A percentile compares a stretch with the other conserved stretches of the same genome.
phyloP scores from a whole-genome alignment of 164 flowering plant species.

The Stephania cephalantha region DNA sequence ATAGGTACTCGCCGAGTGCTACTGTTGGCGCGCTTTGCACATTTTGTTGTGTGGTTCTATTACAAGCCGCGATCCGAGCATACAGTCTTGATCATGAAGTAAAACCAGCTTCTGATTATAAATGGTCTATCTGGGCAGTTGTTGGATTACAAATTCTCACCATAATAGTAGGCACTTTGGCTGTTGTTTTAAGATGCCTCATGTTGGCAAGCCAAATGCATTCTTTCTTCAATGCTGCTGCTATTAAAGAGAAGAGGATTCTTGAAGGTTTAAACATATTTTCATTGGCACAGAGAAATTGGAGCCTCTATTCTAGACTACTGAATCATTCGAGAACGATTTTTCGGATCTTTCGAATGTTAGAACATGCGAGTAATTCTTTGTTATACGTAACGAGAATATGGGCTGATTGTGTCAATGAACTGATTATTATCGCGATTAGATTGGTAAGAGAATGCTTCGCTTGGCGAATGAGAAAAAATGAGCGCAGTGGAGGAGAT shows the following conservation, averaged over 20 bases:
- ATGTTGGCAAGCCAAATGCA: background rate
- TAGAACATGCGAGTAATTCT: background rate
- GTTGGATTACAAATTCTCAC: conserved; percentile 2
- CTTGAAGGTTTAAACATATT: background rate
- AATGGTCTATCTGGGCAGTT: conserved; percentile 4
- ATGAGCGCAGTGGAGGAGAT: too few species aligned
- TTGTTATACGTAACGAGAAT: background rate
- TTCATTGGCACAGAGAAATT: background rate
- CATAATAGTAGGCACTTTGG: background rate
- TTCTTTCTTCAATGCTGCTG: too few species aligned
- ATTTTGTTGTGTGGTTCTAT: background rate
- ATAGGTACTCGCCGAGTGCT: background rate
- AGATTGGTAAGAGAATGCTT: too few species aligned
- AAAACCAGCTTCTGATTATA: conserved; percentile 1
- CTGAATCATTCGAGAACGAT: background rate
- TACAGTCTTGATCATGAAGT: background rate
- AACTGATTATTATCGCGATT: too few species aligned
- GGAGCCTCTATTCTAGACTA: background rate
- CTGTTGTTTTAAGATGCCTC: background rate
- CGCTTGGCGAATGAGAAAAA: too few species aligned
- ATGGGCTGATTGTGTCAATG: background rate
- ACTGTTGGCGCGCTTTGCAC: background rate
- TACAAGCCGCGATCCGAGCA: background rate
- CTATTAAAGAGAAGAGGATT: background rate
- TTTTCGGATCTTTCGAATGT: background rate